Conservation (phyloP, 345 rosid species). For the Citrus medica region DNA sequence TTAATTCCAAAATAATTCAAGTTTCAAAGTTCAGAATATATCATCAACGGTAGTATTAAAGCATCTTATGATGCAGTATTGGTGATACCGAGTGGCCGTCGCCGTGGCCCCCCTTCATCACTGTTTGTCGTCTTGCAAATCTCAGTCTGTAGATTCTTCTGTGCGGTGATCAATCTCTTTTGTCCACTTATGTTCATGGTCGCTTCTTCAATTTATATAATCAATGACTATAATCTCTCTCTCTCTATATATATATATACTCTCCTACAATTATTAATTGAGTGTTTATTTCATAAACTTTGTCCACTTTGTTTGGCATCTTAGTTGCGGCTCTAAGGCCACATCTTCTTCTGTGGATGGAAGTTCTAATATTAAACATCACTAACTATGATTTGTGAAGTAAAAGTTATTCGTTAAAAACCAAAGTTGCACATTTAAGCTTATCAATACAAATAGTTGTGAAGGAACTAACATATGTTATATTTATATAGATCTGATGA, state of each 20-base stretch:
- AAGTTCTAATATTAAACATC: no score
- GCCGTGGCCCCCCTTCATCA: not conserved
- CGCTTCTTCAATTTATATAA: not conserved
- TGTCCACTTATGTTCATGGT: not conserved
- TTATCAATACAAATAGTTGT: no score
- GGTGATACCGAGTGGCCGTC: not conserved
- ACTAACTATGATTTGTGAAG: no score
- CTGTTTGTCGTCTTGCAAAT: not conserved
- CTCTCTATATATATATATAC: no score
- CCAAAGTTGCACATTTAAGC: no score
- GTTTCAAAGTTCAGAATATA: not conserved
- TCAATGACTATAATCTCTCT: no score
- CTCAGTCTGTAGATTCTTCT: constrained; percentile 15
- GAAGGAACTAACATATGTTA: not conserved
- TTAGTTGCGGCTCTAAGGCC: no score
- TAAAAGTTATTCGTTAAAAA: no score
- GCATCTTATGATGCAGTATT: not conserved
- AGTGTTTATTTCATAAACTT: no score
- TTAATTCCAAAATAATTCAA: not conserved
- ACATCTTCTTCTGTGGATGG: no score
- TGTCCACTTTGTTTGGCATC: no score
- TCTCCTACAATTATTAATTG: no score
- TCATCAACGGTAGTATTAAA: not conserved
- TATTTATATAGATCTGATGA: not conserved
- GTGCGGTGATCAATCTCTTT: not conserved